Conservation (phyloP, 108 stramenopile genomes). For the Epipyxis sp. region DNA sequence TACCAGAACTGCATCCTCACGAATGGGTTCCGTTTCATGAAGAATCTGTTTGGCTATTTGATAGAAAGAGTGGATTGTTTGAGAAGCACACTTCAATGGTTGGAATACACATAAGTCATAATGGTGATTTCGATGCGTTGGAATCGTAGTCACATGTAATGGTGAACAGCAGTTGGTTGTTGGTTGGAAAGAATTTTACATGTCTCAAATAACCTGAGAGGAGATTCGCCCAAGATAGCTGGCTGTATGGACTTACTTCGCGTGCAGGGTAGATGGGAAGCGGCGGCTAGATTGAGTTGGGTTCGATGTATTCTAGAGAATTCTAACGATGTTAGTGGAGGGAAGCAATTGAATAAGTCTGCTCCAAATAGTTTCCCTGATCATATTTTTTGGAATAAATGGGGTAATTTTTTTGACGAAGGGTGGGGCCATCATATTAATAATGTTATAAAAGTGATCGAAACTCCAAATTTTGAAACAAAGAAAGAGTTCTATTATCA, state of each 20-base stretch:
- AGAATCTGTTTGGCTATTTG: constrained; percentile 23
- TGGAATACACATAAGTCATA: constrained; percentile 33
- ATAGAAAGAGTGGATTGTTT: neutral
- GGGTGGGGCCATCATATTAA: neutral
- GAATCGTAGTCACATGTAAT: constrained; percentile 14
- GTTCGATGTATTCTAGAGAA: neutral
- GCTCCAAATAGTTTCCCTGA: constrained; percentile 30
- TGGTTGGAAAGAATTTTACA: constrained; percentile 34
- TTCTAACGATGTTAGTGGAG: neutral
- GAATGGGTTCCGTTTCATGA: constrained; percentile 27
- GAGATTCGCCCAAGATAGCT: constrained; percentile 32
- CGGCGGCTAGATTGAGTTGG: neutral
- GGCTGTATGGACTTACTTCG: constrained; percentile 37
- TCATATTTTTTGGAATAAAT: neutral
- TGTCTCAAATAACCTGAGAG: neutral
- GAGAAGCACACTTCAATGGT: neutral
- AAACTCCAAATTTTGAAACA: neutral
- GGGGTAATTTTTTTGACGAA: constrained; percentile 1
- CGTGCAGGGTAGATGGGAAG: constrained; percentile 22
- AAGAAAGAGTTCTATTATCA: neutral
- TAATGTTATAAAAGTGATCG: neutral
- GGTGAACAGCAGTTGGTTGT: constrained; percentile 17
- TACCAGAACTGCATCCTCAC: constrained; percentile 37
- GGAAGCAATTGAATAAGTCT: constrained; percentile 16
- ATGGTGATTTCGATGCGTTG: constrained; percentile 36